phyloP scores from a whole-genome alignment of 306 rosid species.

The Echinosophora koreensis region DNA sequence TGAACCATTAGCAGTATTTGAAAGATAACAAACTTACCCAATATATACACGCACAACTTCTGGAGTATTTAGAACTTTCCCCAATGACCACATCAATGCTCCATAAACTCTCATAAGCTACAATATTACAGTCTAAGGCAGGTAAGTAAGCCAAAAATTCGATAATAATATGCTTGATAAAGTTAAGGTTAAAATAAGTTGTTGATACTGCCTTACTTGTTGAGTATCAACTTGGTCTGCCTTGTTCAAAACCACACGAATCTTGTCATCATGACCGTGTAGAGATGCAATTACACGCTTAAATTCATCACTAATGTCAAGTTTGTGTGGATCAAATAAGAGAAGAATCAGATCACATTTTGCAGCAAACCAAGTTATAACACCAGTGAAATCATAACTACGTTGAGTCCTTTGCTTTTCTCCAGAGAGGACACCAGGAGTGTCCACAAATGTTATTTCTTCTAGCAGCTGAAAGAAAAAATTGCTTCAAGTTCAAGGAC shows the following conservation, averaged over 20 bases:
- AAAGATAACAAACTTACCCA: conserved; percentile 65
- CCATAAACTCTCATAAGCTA: conserved; percentile 99
- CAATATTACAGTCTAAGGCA: background rate
- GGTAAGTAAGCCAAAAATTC: conserved; percentile 2
- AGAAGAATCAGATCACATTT: conserved; percentile 96
- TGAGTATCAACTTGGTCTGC: conserved; percentile 99
- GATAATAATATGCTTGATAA: conserved; percentile 6
- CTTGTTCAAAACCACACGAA: conserved; percentile 94
- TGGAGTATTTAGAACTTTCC: conserved; percentile 89
- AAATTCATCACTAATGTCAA: conserved; percentile 93
- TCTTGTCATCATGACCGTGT: conserved; percentile 92
- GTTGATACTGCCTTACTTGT: conserved; percentile 64
- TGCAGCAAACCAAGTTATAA: conserved; percentile 97
- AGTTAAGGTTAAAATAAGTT: background rate
- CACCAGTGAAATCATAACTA: conserved; percentile 96
- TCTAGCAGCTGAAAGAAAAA: conserved; percentile 71
- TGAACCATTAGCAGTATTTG: conserved; percentile 9
- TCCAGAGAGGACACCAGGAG: conserved; percentile 97
- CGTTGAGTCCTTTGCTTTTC: conserved; percentile 97
- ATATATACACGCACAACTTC: conserved; percentile 93
- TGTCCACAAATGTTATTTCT: conserved; percentile 89
- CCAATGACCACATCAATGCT: conserved; percentile 98
- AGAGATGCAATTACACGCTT: conserved; percentile 83
- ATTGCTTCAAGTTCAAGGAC: conserved; percentile 21
- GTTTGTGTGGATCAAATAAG: conserved; percentile 91